phyloP scores from a whole-genome alignment of 345 rosid genomes.

The Euphorbia tirucalli region DNA sequence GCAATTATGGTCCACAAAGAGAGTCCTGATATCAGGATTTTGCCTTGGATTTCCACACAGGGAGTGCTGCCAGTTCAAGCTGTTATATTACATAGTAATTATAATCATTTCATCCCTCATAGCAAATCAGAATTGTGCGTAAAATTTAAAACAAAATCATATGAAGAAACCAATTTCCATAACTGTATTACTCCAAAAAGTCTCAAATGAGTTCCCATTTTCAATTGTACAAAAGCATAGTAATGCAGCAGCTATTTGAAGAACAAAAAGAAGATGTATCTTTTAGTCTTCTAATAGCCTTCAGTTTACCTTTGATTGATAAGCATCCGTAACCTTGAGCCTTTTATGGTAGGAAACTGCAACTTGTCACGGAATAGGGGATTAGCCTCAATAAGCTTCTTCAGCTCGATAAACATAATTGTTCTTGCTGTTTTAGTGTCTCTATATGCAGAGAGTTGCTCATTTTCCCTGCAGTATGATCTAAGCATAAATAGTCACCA shows the following conservation, averaged over 20 bases:
- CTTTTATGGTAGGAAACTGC: constrained; percentile 26
- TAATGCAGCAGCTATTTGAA: background rate
- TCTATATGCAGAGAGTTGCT: constrained; percentile 23
- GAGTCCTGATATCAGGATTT: constrained; percentile 41
- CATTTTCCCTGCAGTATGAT: constrained; percentile 21
- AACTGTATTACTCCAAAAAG: background rate
- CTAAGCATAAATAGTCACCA: background rate
- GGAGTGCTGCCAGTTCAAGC: constrained; percentile 51
- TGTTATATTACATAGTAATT: constrained; percentile 22
- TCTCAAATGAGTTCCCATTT: background rate
- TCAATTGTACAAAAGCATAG: background rate
- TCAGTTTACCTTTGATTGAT: constrained; percentile 37
- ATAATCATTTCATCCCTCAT: constrained; percentile 5
- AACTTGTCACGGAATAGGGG: constrained; percentile 25
- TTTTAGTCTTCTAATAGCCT: background rate
- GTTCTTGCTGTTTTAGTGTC: constrained; percentile 27
- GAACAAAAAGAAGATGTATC: background rate
- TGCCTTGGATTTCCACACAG: constrained; percentile 34
- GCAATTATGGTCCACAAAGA: constrained; percentile 41
- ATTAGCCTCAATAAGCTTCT: constrained; percentile 22
- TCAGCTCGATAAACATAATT: constrained; percentile 23
- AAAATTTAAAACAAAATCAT: background rate
- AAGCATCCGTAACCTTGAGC: constrained; percentile 33
- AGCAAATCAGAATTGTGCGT: background rate
- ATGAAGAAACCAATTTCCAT: background rate